Evolutionary conservation across 352 stramenopile genomes (phyloP).

Genomic region (Phytophthora vignae): DNA sequence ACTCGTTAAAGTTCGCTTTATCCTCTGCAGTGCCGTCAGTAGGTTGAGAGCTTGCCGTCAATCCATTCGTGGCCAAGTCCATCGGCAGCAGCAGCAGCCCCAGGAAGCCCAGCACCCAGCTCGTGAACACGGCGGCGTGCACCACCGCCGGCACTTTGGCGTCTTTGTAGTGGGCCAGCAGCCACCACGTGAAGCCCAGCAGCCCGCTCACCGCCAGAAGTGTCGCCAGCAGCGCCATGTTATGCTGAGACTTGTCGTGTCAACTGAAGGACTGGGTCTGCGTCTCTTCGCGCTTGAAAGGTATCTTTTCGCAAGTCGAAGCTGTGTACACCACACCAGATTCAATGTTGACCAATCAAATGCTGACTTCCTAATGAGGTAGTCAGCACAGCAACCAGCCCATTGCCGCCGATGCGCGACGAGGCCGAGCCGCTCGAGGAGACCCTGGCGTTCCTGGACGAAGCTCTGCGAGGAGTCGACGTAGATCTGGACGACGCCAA

Average conservation of each 20-base stretch:
- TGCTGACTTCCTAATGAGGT: background rate
- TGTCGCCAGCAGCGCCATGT: constrained; percentile 54
- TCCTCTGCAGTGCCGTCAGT: background rate
- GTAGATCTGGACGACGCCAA: background rate
- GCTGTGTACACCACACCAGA: background rate
- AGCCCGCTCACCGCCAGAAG: constrained; percentile 54
- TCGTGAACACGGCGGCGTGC: constrained; percentile 58
- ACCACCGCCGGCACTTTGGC: constrained; percentile 44
- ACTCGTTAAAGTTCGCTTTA: constrained; percentile 19
- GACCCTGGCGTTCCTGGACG: constrained; percentile 4
- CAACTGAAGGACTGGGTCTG: constrained; percentile 6
- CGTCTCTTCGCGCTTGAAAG: constrained; percentile 16
- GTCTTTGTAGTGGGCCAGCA: constrained; percentile 69
- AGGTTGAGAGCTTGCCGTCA: constrained; percentile 19
- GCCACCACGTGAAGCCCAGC: constrained; percentile 67
- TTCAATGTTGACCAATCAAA: constrained; percentile 8
- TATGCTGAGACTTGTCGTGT: constrained; percentile 32
- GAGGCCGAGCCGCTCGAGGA: background rate
- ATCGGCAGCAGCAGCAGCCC: constrained; percentile 67
- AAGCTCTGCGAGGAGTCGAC: background rate
- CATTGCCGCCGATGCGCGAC: background rate
- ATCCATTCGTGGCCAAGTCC: constrained; percentile 57
- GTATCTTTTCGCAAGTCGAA: constrained; percentile 12
- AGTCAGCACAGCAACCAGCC: background rate
- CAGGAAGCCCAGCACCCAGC: constrained; percentile 71